Base-by-base conservation (phyloP, 225 moss, liverwort and hornwort genomes). In the Takakia lepidozioides region DNA sequence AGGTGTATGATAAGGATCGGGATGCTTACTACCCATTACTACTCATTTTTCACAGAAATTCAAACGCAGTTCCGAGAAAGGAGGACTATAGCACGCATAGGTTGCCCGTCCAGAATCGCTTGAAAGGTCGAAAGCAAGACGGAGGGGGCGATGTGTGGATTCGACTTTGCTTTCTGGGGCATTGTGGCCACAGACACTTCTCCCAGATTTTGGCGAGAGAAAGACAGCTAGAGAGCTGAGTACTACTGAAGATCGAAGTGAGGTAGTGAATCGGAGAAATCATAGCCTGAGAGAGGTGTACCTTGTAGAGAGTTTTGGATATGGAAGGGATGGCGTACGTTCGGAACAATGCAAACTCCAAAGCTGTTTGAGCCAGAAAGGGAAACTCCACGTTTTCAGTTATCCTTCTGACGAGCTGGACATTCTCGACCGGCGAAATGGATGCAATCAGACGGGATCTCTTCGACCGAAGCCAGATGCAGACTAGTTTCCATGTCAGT, bases 291-390 rank as follows among this genome's bases (percentile, higher is more conserved):
- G n/a, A n/a, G n/a, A n/a, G n/a, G n/a, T n/a, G n/a, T 41, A 75
- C 75, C 62, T 67, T 53, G 2, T 1, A 55, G 38, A 70, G 71
- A 26, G 71, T 49, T 24, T 15, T 62, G 55, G 69, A 78, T 26
- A 69, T 73, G 58, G 73, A 69, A 9, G 69, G 69, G 20, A 69
- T 11, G 13, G 48, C 69, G 22, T 65, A 66, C 11, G 69, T 65
- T 19, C 69, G 54, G 24, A 65, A 69, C 54, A 69, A 57, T 18
- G 69, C 65, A 25, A 73, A 69, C 1, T 73, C 46, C 45, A 73
- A 5, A 26, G 57, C 15, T n/a, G 43, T 40, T 22, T 72, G 53
- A 41, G 10, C n/a, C 1, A 77, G 2, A 44, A 51, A 65, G 13
- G 72, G 72, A 27, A 77, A 77, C 57, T 77, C 72, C 56, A 72